Evolutionary conservation across 1,284 basidiomycete genomes (phyloP), one percentile per base, ranked within the genome.

Genomic region (Spongiforma sp.): DNA sequence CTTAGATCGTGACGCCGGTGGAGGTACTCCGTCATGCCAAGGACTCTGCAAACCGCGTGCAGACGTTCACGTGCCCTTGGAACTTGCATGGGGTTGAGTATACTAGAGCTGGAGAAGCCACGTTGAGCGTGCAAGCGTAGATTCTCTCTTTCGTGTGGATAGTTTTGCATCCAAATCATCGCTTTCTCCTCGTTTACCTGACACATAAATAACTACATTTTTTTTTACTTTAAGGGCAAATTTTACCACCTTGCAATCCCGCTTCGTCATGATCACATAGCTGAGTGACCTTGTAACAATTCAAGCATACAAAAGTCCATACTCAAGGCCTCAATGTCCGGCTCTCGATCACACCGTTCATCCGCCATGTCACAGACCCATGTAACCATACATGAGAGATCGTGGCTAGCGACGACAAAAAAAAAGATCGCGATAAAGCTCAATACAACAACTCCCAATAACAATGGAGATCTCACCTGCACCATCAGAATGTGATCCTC

Each of bases 81-180:
- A 82, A 82, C 62, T 66, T 81, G 67, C 69, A 81, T 24, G 82
- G 81, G 2, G 78, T 82, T 26, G 81, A 78, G 53, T 83, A 77
- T 63, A 64, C 55, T 41, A 76, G 75, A 12, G 63, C 66, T 7
- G 73, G 73, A 5, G 72, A 76, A 58, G 59, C 59, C 17, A 64
- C 59, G 14, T 19, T 76, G 21, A 21, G 33, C 30, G 56, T 57
- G 11, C 30, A 65, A 34, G 62, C 74, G 30, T 65, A 67, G 30
- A 43, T 15, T 46, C n/a, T 11, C 43, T 28, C 46, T 26, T 26
- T 28, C 26, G n/a, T n/a, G n/a, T n/a, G n/a, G n/a, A n/a, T n/a
- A n/a, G n/a, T n/a, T n/a, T n/a, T n/a, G n/a, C n/a, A n/a, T n/a
- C n/a, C n/a, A n/a, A n/a, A n/a, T n/a, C n/a, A n/a, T n/a, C n/a